Percentiles rank a stretch among this genome's conserved stretches.
Conservation (phyloP, 2,329 filamentous ascomycete genomes). For the Cladosporium sp. region DNA sequence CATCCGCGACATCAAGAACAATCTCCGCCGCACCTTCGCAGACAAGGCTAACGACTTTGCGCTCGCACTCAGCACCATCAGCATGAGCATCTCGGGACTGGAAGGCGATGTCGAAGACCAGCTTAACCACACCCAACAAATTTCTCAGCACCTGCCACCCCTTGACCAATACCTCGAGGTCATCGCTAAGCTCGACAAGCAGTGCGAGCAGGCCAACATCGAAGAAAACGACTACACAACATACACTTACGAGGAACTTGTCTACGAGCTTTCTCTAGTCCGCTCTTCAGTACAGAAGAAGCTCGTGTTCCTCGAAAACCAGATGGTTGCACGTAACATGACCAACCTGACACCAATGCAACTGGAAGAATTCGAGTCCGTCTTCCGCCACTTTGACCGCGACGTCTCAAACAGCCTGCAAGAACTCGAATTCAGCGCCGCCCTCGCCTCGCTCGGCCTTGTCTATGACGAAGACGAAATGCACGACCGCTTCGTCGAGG, state of each 20-base stretch:
- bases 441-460: slow-evolving; percentile 85
- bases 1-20: slow-evolving; percentile 97
- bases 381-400: slow-evolving; percentile 96
- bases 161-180: slow-evolving; percentile 87
- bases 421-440: slow-evolving; percentile 93
- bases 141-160: slow-evolving; percentile 79
- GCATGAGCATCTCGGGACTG: slow-evolving; percentile 89
- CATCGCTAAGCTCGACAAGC: slow-evolving; percentile 76
- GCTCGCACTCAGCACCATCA: slow-evolving; percentile 87
- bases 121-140: slow-evolving; percentile 73
- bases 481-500: slow-evolving; percentile 88
- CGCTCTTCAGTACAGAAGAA: slow-evolving; percentile 93
- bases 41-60: slow-evolving; percentile 99
- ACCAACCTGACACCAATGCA: slow-evolving; percentile 98
- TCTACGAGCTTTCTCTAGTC: slow-evolving; percentile 87
- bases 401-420: slow-evolving; percentile 84
- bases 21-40: slow-evolving; percentile 82
- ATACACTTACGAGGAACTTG: slow-evolving; percentile 93
- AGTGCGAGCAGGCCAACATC: slow-evolving; percentile 94
- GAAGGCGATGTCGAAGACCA: slow-evolving; percentile 97
- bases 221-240: slow-evolving; percentile 99
- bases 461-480: slow-evolving; percentile 98
- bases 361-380: slow-evolving; percentile 95
- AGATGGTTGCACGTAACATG: slow-evolving; percentile 97
- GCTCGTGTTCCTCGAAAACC: slow-evolving; percentile 92